Percentiles rank a stretch among this genome's conserved stretches.
Evolutionary conservation across 176 grass and related monocot genomes (phyloP).

Genomic region (Lolium multiflorum): DNA sequence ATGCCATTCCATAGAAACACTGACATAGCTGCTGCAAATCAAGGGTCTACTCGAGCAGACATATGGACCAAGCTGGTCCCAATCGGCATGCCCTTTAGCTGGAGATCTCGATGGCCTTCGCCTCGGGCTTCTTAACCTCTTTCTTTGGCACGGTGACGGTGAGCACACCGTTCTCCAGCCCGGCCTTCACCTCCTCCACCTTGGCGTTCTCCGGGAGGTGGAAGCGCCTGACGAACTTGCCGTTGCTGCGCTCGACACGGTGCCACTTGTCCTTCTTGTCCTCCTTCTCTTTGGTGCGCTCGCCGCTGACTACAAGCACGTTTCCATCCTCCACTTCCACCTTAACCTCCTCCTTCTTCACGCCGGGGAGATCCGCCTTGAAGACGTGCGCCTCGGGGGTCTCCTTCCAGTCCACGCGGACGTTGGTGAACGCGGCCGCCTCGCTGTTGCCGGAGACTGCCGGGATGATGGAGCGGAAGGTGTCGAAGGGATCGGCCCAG

Average conservation of each 20-base stretch:
- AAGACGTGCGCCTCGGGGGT: slow-evolving; percentile 41
- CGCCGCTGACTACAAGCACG: slow-evolving; percentile 47
- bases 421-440: slow-evolving; percentile 12
- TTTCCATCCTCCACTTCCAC: slow-evolving; percentile 54
- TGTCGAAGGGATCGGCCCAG: neutral
- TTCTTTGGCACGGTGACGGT: slow-evolving; percentile 49
- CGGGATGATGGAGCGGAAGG: slow-evolving; percentile 42
- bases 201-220: slow-evolving; percentile 43
- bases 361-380: slow-evolving; percentile 49
- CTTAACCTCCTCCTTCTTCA: slow-evolving; percentile 53
- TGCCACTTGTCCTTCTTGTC: slow-evolving; percentile 56
- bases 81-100: neutral
- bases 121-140: neutral
- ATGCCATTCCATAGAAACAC: no score
- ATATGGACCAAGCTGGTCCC: neutral
- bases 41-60: neutral
- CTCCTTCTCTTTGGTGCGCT: slow-evolving; percentile 45
- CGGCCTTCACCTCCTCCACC: slow-evolving; percentile 48
- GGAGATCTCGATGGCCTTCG: slow-evolving; percentile 48
- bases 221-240: slow-evolving; percentile 36
- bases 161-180: slow-evolving; percentile 44
- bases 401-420: slow-evolving; percentile 53
- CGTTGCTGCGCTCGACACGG: slow-evolving; percentile 49
- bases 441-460: neutral
- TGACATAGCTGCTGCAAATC: no score